phyloP scores from a whole-genome alignment of 441 rosid species.

The Theobroma grandiflorum region DNA sequence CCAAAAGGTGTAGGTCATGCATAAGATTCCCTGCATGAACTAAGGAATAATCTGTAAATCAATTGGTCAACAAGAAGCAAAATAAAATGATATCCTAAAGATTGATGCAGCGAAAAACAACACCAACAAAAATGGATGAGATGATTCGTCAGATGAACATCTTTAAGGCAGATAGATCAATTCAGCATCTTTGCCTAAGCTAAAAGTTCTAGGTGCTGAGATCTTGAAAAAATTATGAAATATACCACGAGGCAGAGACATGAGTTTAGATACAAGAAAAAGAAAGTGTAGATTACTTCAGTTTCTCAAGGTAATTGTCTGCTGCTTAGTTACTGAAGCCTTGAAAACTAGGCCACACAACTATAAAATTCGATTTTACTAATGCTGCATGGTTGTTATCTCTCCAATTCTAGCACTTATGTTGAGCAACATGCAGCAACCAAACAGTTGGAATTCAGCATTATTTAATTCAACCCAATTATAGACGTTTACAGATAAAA shows the following conservation, averaged over 20 bases:
- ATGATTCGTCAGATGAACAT: not conserved
- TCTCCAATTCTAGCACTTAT: not conserved
- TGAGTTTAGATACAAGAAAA: not conserved
- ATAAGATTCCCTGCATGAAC: not conserved
- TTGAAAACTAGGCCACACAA: not conserved
- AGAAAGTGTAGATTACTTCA: not conserved
- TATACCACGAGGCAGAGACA: not conserved
- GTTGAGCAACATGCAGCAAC: not conserved
- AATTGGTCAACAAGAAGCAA: not conserved
- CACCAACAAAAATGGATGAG: not conserved
- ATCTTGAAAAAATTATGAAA: not conserved
- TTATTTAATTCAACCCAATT: constrained; percentile 2
- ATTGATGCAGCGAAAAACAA: not conserved
- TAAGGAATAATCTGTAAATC: constrained; percentile 8
- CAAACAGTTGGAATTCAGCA: not conserved
- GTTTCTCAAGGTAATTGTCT: not conserved
- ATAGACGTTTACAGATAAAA: constrained; percentile 1
- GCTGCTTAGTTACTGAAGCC: not conserved
- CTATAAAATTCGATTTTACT: constrained; percentile 2
- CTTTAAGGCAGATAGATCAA: not conserved
- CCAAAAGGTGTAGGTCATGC: not conserved
- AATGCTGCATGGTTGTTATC: not conserved
- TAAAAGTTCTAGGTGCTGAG: not conserved
- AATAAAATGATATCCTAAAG: not conserved
- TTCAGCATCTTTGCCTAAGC: not conserved